Conservation (phyloP, 495 filamentous ascomycete species). For the Aspergillus saccharolyticus region DNA sequence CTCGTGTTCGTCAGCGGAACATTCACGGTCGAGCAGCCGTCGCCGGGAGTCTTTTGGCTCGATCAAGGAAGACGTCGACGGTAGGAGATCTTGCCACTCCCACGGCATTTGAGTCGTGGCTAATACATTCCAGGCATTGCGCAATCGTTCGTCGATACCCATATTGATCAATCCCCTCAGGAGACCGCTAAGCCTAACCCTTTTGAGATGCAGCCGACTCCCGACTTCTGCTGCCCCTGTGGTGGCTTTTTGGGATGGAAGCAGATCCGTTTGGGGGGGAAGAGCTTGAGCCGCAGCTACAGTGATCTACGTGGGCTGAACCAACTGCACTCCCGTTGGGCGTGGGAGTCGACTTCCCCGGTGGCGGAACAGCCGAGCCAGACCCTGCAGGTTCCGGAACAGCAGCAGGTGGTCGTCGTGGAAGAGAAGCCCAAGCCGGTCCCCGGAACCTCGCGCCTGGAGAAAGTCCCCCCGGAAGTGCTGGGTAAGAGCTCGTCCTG, state of each 20-base stretch:
- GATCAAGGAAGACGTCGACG: slow-evolving; percentile 44
- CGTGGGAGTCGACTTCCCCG: slow-evolving; percentile 44
- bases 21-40: slow-evolving; percentile 39
- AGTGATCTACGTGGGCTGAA: slow-evolving; percentile 58
- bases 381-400: slow-evolving; percentile 25
- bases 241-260: slow-evolving; percentile 70
- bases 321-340: slow-evolving; percentile 46
- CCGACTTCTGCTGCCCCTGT: slow-evolving; percentile 64
- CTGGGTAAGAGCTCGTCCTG: slow-evolving; percentile 53
- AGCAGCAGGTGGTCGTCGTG: slow-evolving; percentile 3
- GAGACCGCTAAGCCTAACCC: slow-evolving; percentile 38
- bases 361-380: slow-evolving; percentile 20
- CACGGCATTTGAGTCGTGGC: not conserved
- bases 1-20: slow-evolving; percentile 34
- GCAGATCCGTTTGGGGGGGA: slow-evolving; percentile 60
- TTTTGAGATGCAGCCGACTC: slow-evolving; percentile 41
- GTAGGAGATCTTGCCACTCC: slow-evolving; percentile 24
- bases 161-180: slow-evolving; percentile 52
- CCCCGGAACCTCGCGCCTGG: slow-evolving; percentile 45
- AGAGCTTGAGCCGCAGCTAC: slow-evolving; percentile 66
- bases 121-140: slow-evolving; percentile 45
- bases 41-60: slow-evolving; percentile 42
- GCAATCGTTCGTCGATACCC: slow-evolving; percentile 67
- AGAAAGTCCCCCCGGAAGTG: slow-evolving; percentile 65
- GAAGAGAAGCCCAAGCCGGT: slow-evolving; percentile 14